These are phyloP conservation scores for Pulveroboletus sp. DNA, from an alignment of 768 basidiomycete genomes.

Conservation along the genomic window DNA sequence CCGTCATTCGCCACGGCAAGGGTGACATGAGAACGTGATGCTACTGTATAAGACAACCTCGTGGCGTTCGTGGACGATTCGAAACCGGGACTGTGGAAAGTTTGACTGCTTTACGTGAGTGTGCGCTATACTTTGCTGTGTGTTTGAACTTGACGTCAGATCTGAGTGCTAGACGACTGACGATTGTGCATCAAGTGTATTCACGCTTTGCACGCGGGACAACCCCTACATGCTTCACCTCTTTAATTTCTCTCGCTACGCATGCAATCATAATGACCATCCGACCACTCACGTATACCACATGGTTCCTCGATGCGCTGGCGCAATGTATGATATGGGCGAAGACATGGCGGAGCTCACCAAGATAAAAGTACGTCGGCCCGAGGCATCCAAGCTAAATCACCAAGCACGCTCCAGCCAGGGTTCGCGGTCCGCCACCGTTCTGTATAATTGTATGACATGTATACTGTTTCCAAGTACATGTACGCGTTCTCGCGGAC, in stretches of 20 bases:
- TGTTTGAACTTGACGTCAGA: not conserved
- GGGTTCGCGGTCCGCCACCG: not conserved
- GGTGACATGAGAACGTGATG: not conserved
- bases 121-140: not conserved
- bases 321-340: conserved; percentile 22
- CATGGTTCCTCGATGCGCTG: conserved; percentile 9
- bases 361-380: not conserved
- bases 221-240: not conserved
- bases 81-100: not conserved
- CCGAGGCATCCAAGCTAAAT: not conserved
- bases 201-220: not conserved
- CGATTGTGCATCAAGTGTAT: not conserved
- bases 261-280: not conserved
- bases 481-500: conserved; percentile 8
- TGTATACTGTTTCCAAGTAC: not conserved
- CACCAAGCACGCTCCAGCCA: not conserved
- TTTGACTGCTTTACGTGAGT: conserved; percentile 11
- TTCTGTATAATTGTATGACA: not conserved
- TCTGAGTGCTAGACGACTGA: conserved; percentile 7
- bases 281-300: not conserved
- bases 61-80: conserved; percentile 3
- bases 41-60: not conserved
- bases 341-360: not conserved
- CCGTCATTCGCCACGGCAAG: not conserved
- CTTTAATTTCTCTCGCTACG: not conserved